Conservation (phyloP, 176 grass and related monocot genomes). For the Tillandsia leiboldiana region DNA sequence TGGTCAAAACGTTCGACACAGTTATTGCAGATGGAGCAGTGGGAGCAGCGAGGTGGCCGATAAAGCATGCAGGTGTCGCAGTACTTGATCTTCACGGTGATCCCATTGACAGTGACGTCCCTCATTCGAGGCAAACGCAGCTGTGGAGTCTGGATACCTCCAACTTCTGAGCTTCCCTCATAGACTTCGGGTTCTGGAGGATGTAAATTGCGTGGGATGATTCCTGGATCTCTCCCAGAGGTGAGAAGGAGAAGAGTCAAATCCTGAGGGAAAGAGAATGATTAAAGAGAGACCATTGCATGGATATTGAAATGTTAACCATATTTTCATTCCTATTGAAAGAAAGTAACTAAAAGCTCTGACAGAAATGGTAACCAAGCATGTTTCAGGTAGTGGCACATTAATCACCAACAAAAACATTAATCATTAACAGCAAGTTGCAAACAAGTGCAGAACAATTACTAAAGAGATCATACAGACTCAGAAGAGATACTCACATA, state of each 20-base stretch:
- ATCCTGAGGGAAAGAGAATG: slow-evolving; percentile 45
- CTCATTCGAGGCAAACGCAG: slow-evolving; percentile 62
- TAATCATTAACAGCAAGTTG: not conserved
- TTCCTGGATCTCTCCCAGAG: slow-evolving; percentile 90
- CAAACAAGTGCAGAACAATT: not conserved
- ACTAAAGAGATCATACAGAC: not conserved
- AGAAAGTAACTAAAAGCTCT: not conserved
- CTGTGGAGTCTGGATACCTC: slow-evolving; percentile 57
- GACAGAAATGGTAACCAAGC: not conserved
- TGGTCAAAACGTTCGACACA: slow-evolving; percentile 92
- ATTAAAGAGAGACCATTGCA: not conserved
- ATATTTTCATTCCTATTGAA: not conserved
- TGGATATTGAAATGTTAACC: not conserved
- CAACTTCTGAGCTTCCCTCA: slow-evolving; percentile 37
- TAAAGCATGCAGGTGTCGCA: slow-evolving; percentile 96
- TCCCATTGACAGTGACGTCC: slow-evolving; percentile 75
- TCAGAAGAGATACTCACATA: slow-evolving; percentile 53
- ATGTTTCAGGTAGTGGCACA: too few relatives aligned
- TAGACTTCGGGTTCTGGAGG: slow-evolving; percentile 68
- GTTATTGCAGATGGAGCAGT: slow-evolving; percentile 94
- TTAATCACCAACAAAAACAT: not conserved
- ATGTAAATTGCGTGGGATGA: slow-evolving; percentile 75
- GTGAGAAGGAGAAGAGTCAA: slow-evolving; percentile 75
- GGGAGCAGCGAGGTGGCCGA: slow-evolving; percentile 78
- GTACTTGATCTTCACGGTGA: slow-evolving; percentile 78